Percentiles rank a stretch among this genome's conserved stretches.
phyloP scores from a whole-genome alignment of 202 grass and related monocot genomes.

The Schoenoplectus tabernaemontani region DNA sequence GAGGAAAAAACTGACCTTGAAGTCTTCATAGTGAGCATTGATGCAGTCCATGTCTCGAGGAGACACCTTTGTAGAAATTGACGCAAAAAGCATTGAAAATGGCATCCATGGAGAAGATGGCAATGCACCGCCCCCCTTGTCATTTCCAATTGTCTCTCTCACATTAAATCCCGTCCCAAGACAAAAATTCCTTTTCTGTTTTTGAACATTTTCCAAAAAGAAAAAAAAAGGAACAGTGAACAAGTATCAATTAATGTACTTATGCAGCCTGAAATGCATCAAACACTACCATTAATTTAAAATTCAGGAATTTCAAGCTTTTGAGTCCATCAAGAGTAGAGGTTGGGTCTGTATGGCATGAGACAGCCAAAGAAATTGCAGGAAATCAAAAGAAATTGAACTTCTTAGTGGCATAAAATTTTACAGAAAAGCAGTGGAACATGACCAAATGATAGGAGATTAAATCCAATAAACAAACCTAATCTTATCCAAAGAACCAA shows the following conservation, averaged over 20 bases:
- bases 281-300: neutral
- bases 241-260: neutral
- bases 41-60: conserved; percentile 51
- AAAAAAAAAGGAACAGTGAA: neutral
- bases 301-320: neutral
- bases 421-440: neutral
- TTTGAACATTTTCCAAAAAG: too few species aligned
- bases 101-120: conserved; percentile 61
- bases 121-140: neutral
- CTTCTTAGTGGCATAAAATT: neutral
- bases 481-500: neutral
- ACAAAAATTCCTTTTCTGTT: conserved; percentile 12
- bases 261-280: neutral
- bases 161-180: neutral
- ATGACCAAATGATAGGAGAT: neutral
- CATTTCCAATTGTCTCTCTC: neutral
- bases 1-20: conserved; percentile 68
- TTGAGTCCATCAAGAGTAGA: neutral
- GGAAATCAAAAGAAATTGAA: neutral
- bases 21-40: conserved; percentile 57
- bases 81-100: conserved; percentile 77
- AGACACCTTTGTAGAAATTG: conserved; percentile 62
- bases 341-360: neutral
- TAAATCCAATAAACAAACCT: neutral
- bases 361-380: neutral